phyloP scores from a whole-genome alignment of 2,329 filamentous ascomycete genomes.

The Penicillium sp. region DNA sequence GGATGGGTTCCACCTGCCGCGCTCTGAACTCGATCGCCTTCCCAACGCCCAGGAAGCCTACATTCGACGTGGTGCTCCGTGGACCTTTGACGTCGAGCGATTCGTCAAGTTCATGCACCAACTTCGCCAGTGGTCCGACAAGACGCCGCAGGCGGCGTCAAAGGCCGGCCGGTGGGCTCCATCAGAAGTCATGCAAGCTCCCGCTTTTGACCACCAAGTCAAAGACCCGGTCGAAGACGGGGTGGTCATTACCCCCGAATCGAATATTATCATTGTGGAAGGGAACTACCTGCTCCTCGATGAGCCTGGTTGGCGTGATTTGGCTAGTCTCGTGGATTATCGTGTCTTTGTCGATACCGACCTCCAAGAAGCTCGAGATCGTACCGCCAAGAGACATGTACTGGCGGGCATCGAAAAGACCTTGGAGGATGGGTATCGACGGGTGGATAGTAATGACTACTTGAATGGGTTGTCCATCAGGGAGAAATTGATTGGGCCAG shows the following conservation, averaged over 20 bases:
- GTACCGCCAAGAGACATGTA: conserved; percentile 38
- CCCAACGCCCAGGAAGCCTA: conserved; percentile 31
- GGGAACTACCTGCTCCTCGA: conserved; percentile 24
- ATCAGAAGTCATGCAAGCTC: conserved; percentile 20
- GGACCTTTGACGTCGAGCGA: conserved; percentile 31
- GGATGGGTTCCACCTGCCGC: conserved; percentile 36
- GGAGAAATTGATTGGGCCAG: conserved; percentile 21
- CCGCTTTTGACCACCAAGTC: conserved; percentile 31
- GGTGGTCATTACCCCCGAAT: conserved; percentile 20
- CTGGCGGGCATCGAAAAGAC: conserved; percentile 38
- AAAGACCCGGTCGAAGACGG: conserved; percentile 31
- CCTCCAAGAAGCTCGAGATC: conserved; percentile 28
- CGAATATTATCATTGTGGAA: conserved; percentile 17
- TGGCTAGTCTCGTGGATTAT: conserved; percentile 36
- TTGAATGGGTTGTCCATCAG: conserved; percentile 30
- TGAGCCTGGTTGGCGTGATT: conserved; percentile 28
- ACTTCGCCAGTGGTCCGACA: conserved; percentile 23
- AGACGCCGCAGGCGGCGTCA: conserved; percentile 4
- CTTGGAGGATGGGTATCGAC: conserved; percentile 29
- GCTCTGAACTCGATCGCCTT: conserved; percentile 25
- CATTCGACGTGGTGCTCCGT: conserved; percentile 32
- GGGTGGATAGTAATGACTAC: conserved; percentile 37
- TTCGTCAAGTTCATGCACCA: conserved; percentile 25
- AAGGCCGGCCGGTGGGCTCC: conserved; percentile 5
- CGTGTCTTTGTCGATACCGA: conserved; percentile 40